These are phyloP conservation scores for Smallanthus sonchifolius DNA, from an alignment of 129 eudicot species.

Conservation along the genomic window DNA sequence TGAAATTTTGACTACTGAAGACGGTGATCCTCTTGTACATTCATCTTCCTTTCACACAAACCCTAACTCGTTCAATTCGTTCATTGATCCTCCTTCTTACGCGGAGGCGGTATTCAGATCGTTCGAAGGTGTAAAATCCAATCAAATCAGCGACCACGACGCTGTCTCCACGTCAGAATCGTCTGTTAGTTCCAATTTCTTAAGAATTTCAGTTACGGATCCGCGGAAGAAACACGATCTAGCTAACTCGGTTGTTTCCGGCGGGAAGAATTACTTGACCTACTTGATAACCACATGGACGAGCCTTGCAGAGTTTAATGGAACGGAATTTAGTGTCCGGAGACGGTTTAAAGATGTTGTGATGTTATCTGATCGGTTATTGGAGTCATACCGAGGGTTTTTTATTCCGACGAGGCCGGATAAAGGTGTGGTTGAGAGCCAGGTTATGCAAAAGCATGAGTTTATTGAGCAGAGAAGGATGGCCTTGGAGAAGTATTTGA, in stretches of 20 bases:
- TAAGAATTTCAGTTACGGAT: slow-evolving; percentile 60
- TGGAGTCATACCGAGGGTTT: slow-evolving; percentile 60
- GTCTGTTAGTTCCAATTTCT: slow-evolving; percentile 23
- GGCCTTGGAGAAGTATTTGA: slow-evolving; percentile 74
- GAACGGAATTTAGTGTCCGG: slow-evolving; percentile 67
- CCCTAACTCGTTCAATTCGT: slow-evolving; percentile 32
- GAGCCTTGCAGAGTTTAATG: slow-evolving; percentile 52
- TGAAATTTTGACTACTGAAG: background rate
- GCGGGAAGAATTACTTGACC: slow-evolving; percentile 34
- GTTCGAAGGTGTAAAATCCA: slow-evolving; percentile 2
- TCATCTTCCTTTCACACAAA: background rate
- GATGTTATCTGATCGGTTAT: slow-evolving; percentile 64
- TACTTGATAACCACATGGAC: slow-evolving; percentile 71
- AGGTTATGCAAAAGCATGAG: slow-evolving; percentile 71
- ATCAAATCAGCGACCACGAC: slow-evolving; percentile 1
- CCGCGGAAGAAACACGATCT: slow-evolving; percentile 60
- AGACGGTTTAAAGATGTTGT: slow-evolving; percentile 87
- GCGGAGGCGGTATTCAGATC: slow-evolving; percentile 35
- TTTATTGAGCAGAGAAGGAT: slow-evolving; percentile 77
- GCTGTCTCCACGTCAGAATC: slow-evolving; percentile 30
- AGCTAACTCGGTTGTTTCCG: slow-evolving; percentile 46
- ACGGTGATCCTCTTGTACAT: background rate
- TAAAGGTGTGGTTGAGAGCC: slow-evolving; percentile 85
- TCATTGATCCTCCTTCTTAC: slow-evolving; percentile 32
- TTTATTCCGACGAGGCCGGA: slow-evolving; percentile 85